Evolutionary conservation across 495 filamentous ascomycete species (phyloP), one percentile per base, ranked within the genome.

Genomic region (Elasticomyces elasticus): DNA sequence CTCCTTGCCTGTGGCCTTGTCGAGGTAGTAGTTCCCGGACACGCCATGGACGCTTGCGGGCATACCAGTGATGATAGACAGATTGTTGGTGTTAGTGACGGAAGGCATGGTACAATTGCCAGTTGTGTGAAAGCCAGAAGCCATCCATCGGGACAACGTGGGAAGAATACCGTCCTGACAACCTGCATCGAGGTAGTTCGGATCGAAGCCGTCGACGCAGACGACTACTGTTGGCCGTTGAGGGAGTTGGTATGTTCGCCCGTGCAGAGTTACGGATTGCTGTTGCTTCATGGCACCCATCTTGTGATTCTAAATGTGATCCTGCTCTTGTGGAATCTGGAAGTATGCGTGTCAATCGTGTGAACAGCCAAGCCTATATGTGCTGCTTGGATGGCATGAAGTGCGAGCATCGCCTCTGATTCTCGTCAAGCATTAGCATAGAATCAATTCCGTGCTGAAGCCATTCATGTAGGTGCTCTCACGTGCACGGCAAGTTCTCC

Each of bases 151-250:
- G 22, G 54, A 53, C 38, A 70, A 55, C 17, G 48, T 69, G 4
- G 69, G 69, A 12, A 70, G 35, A 26, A 69, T 53, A 15, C 62
- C 66, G 51, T 58, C 55, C 9, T 49, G 51, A 12, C 67, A 52
- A 6, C 65, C 69, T 1, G 58, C 53, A 11, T 64, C 28, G 5
- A 71, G 53, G 42, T 71, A 70, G 11, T 64, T 55, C 19, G 43
- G 24, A 24, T 71, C 68, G 52, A 70, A 71, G 25, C 69, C 66
- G 56, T 71, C 68, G 28, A 71, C 55, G 33, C 68, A 71, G 20
- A 71, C 58, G 13, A 69, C 62, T 5, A 71, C 66, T 2, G 65
- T 66, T 13, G 62, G 62, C 19, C n/a, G 42, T 5, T 41, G 17
- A 1, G 53, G 53, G 6, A 56, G 30, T 17, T 25, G 25, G 37